Evolutionary conservation across 2,329 filamentous ascomycete genomes (phyloP).

Genomic region (Ceratocystis huliohia): DNA sequence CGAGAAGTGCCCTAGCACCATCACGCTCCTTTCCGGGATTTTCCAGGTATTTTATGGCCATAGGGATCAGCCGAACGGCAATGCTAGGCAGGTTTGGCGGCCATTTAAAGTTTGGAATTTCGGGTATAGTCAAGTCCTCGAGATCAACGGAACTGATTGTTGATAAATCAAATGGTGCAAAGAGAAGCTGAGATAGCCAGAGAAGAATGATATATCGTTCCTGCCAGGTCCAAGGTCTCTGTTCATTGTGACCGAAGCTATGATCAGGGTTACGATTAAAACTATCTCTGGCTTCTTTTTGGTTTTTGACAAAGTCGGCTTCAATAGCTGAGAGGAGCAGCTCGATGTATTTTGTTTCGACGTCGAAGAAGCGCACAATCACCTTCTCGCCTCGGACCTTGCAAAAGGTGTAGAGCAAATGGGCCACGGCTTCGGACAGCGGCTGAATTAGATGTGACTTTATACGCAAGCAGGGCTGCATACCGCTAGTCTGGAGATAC

Average conservation of each 20-base stretch:
- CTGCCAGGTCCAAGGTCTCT: conserved; percentile 56
- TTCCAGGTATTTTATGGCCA: conserved; percentile 59
- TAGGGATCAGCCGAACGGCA: conserved; percentile 53
- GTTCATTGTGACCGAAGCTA: conserved; percentile 20
- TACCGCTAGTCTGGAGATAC: conserved; percentile 40
- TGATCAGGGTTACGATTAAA: conserved; percentile 18
- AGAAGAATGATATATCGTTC: conserved; percentile 76
- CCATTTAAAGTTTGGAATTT: conserved; percentile 40
- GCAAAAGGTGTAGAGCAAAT: conserved; percentile 75
- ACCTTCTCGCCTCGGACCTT: conserved; percentile 92
- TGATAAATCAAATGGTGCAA: conserved; percentile 80
- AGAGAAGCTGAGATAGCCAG: conserved; percentile 72
- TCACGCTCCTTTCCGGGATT: conserved; percentile 77
- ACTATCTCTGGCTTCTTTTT: not conserved
- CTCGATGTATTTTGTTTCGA: conserved; percentile 77
- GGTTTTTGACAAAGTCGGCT: conserved; percentile 32
- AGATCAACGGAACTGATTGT: conserved; percentile 59
- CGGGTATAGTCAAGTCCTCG: conserved; percentile 34
- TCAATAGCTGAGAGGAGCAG: conserved; percentile 65
- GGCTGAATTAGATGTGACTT: conserved; percentile 37
- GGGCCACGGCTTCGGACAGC: conserved; percentile 60
- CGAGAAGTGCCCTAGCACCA: conserved; percentile 70
- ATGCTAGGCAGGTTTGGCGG: conserved; percentile 54
- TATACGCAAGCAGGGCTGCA: conserved; percentile 27
- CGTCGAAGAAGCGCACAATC: conserved; percentile 78